Evolutionary conservation across 192 early-diverging fungal genomes (phyloP), one percentile per base, ranked within the genome.

Genomic region (Bifiguratus adelaidae): DNA sequence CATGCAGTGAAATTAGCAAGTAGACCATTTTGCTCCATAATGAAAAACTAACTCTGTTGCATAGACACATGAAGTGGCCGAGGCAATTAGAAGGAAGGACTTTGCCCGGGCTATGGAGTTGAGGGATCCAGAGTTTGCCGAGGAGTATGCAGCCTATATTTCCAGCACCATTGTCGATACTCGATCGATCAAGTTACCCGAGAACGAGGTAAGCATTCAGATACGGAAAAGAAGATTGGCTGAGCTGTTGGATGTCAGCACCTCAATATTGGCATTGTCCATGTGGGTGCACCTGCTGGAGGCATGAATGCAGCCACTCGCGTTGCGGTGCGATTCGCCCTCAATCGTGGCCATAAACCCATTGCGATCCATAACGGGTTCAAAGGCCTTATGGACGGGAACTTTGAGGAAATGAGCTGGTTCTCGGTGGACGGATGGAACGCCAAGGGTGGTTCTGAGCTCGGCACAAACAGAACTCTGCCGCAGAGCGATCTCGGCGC

Each of bases 281-380:
- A 95, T 53, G 80, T 87, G 7, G 95, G 95, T 28, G 95, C 95
- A 11, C 95, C 95, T 19, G 95, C 95, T 9, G 91, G 91, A 32
- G 95, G 95, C 34, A 94, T 95, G 91, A 97, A 95, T 69, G 80
- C 91, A 24, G 95, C 95, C 2, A 92, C 91, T 0, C 77, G 92
- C 34, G 80, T 81, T n/a, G 83, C 83, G 2, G 91, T 86, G 12
- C 82, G 91, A 12, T 77, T 88, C 44, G 86, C 85, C 22, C 67
- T 89, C 32, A 91, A 91, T 63, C 81, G 84, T 27, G 95, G 95
- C 0, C 91, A 95, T 52, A 74, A 58, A 1, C 76, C 86, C n/a
- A 62, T 94, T 48, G 95, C 66, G 23, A 86, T 97, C 42, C 67
- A 76, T 55, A 97, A 97, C 60, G 91, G 95, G 7, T 94, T 95